phyloP scores from a whole-genome alignment of 345 rosid genomes.

The Raphanus sativus region DNA sequence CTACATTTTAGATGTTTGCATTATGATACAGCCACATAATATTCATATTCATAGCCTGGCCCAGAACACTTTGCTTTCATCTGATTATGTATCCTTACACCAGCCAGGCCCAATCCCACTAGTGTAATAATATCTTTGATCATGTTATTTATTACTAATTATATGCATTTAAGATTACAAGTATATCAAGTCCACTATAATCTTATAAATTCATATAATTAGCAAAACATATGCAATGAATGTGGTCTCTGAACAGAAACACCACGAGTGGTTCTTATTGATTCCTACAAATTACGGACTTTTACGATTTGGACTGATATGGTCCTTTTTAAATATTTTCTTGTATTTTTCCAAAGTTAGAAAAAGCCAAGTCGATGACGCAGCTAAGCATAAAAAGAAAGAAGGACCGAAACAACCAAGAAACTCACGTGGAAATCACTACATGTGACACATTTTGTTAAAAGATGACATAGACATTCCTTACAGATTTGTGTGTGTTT shows the following conservation, averaged over 20 bases:
- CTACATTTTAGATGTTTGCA: neutral
- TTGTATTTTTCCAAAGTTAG: constrained; percentile 17
- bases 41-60: neutral
- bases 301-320: neutral
- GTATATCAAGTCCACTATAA: neutral
- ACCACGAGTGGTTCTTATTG: neutral
- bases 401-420: constrained; percentile 19
- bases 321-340: neutral
- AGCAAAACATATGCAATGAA: neutral
- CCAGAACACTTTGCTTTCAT: constrained; percentile 1
- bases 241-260: neutral
- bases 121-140: neutral
- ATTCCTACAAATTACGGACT: neutral
- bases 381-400: neutral
- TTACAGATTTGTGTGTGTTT: neutral
- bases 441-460: neutral
- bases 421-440: constrained; percentile 27
- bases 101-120: neutral
- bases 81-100: neutral
- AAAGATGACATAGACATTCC: constrained; percentile 8
- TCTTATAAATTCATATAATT: constrained; percentile 6
- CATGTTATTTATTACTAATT: neutral
- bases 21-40: neutral
- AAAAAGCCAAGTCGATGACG: constrained; percentile 26
- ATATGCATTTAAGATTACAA: neutral